phyloP scores from a whole-genome alignment of 805 yeast species.

The Nakazawaea ernobii region DNA sequence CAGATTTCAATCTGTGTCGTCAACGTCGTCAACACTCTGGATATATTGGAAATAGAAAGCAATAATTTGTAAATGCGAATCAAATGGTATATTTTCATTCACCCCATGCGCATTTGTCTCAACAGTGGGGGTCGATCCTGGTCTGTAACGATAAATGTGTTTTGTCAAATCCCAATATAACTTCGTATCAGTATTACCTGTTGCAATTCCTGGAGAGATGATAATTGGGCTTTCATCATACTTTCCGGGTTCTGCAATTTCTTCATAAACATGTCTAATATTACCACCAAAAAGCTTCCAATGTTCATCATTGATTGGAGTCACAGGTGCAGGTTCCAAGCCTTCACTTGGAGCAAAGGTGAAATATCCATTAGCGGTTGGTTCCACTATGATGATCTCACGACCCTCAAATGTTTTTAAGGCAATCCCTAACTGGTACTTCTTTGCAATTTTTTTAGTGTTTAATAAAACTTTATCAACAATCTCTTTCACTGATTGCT shows the following conservation, averaged over 20 bases:
- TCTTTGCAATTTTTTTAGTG: slow-evolving; percentile 27
- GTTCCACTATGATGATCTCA: slow-evolving; percentile 22
- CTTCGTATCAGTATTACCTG: slow-evolving; percentile 65
- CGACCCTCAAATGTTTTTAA: slow-evolving; percentile 16
- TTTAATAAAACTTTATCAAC: slow-evolving; percentile 27
- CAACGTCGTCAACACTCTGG: slow-evolving; percentile 31
- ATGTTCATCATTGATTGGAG: slow-evolving; percentile 36
- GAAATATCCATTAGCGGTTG: slow-evolving; percentile 14
- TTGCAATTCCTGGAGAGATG: slow-evolving; percentile 54
- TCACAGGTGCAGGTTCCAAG: slow-evolving; percentile 48
- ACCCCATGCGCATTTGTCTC: slow-evolving; percentile 54
- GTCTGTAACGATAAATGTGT: slow-evolving; percentile 54
- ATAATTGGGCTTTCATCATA: slow-evolving; percentile 24
- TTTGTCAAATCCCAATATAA: slow-evolving; percentile 53
- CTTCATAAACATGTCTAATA: slow-evolving; percentile 41
- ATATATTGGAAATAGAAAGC: slow-evolving; percentile 52
- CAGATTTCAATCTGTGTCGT: slow-evolving; percentile 8
- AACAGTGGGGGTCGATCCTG: slow-evolving; percentile 34
- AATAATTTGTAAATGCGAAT: slow-evolving; percentile 51
- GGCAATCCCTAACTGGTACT: slow-evolving; percentile 29
- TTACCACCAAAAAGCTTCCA: slow-evolving; percentile 41
- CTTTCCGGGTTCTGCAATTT: slow-evolving; percentile 31
- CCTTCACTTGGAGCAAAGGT: slow-evolving; percentile 4
- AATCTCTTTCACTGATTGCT: slow-evolving; percentile 30
- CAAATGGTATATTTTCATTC: slow-evolving; percentile 50